A percentile compares a stretch with the other conserved stretches of the same genome.
These are phyloP conservation scores for Colletotrichum australisinense DNA, from an alignment of 2,329 filamentous ascomycete genomes.

Conservation along the genomic window DNA sequence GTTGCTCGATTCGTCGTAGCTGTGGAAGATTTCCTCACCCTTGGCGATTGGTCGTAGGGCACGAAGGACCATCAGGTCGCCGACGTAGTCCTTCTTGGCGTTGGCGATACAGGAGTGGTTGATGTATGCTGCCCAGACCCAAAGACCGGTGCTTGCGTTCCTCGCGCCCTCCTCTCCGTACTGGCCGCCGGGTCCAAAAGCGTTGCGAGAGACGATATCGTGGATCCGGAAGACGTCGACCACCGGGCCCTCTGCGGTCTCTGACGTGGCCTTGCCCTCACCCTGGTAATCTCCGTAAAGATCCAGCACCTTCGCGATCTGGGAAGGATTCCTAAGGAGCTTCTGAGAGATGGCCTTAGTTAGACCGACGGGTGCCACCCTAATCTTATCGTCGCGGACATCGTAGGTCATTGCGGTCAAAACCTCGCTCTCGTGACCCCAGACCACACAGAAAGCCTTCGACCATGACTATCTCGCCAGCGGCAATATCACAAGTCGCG, in stretches of 20 bases:
- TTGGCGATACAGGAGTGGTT: slow-evolving; percentile 56
- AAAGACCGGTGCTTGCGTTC: slow-evolving; percentile 51
- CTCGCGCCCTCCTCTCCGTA: slow-evolving; percentile 41
- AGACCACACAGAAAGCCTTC: slow-evolving; percentile 48
- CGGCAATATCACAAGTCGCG: slow-evolving; percentile 43
- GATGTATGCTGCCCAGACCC: slow-evolving; percentile 51
- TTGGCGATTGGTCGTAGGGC: slow-evolving; percentile 44
- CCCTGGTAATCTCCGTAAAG: slow-evolving; percentile 45
- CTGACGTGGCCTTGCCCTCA: slow-evolving; percentile 3
- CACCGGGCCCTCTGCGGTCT: slow-evolving; percentile 39
- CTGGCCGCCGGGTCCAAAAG: slow-evolving; percentile 45
- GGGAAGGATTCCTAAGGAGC: slow-evolving; percentile 43
- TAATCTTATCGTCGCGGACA: slow-evolving; percentile 42
- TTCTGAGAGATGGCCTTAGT: slow-evolving; percentile 43
- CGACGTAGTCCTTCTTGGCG: slow-evolving; percentile 48
- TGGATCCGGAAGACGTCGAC: slow-evolving; percentile 47
- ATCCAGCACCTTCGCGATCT: slow-evolving; percentile 36
- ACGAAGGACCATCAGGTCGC: slow-evolving; percentile 53
- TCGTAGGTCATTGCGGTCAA: slow-evolving; percentile 47
- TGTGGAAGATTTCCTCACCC: slow-evolving; percentile 48
- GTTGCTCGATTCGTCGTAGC: slow-evolving; percentile 44
- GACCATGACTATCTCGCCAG: slow-evolving; percentile 49
- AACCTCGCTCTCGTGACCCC: slow-evolving; percentile 44
- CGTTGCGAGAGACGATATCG: slow-evolving; percentile 47
- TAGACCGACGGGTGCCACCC: slow-evolving; percentile 45